Conservation (phyloP, 768 basidiomycete genomes). For the Lyophyllum decastes region DNA sequence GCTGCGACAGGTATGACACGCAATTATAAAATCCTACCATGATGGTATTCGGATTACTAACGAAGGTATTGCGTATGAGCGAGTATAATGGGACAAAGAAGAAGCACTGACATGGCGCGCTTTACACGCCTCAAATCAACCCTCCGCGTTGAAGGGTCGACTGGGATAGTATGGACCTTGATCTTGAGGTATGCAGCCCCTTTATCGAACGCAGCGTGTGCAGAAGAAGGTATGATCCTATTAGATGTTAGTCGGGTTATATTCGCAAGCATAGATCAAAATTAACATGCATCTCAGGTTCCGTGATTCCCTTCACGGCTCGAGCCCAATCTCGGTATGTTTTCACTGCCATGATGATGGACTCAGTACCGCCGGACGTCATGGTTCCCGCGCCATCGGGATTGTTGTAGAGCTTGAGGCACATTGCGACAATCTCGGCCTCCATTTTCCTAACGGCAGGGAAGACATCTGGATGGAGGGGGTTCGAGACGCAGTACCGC, state of each 20-base stretch:
- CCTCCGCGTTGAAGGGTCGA: constrained; percentile 74
- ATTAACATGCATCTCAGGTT: constrained; percentile 83
- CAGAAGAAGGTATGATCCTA: constrained; percentile 82
- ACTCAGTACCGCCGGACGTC: constrained; percentile 95
- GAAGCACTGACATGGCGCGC: constrained; percentile 77
- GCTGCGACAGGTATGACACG: background rate
- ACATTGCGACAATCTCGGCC: constrained; percentile 90
- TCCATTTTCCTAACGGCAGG: constrained; percentile 97
- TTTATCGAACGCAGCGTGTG: constrained; percentile 96
- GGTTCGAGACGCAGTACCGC: constrained; percentile 84
- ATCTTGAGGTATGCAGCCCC: constrained; percentile 85
- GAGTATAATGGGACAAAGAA: background rate
- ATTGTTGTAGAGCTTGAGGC: constrained; percentile 80
- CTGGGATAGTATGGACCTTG: constrained; percentile 86
- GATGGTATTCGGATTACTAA: constrained; percentile 85
- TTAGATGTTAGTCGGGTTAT: background rate
- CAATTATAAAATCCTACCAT: constrained; percentile 48
- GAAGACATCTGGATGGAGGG: constrained; percentile 92
- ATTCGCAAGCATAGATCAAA: background rate
- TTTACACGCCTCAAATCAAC: constrained; percentile 76
- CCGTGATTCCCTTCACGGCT: constrained; percentile 80
- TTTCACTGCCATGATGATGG: constrained; percentile 94
- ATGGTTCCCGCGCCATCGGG: constrained; percentile 88
- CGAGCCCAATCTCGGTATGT: constrained; percentile 93
- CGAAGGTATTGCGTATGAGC: constrained; percentile 6